phyloP scores from a whole-genome alignment of 2,329 filamentous ascomycete species.

The Leptographium flavum region DNA sequence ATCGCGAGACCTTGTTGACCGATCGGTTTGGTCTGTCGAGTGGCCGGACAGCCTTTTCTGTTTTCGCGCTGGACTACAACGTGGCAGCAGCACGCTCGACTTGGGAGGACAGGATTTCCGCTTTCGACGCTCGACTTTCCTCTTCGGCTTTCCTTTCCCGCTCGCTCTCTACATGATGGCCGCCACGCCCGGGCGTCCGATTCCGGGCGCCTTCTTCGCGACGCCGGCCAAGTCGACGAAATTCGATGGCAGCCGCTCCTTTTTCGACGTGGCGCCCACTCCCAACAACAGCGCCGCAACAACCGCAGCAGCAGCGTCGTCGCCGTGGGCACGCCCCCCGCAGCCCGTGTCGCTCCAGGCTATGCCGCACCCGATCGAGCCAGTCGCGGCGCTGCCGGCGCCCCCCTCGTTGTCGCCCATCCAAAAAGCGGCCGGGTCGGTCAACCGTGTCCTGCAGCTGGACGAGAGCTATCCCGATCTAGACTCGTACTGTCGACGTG shows the following conservation, averaged over 20 bases:
- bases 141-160: too few relatives aligned
- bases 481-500: slow-evolving; percentile 79
- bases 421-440: slow-evolving; percentile 65
- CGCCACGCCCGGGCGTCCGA: slow-evolving; percentile 55
- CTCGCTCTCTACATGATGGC: slow-evolving; percentile 27
- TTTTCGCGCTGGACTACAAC: too few relatives aligned
- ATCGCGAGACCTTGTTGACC: too few relatives aligned
- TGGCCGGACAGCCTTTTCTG: too few relatives aligned
- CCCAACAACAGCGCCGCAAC: slow-evolving; percentile 12
- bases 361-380: slow-evolving; percentile 18
- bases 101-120: too few relatives aligned
- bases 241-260: slow-evolving; percentile 31
- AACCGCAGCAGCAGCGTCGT: too few relatives aligned
- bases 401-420: slow-evolving; percentile 32
- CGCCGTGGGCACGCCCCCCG: too few relatives aligned
- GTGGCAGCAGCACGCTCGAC: too few relatives aligned
- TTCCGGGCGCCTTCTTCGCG: slow-evolving; percentile 63
- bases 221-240: slow-evolving; percentile 51
- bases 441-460: slow-evolving; percentile 62
- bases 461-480: slow-evolving; percentile 80
- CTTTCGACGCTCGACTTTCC: background rate
- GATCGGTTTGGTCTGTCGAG: too few relatives aligned
- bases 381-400: slow-evolving; percentile 29
- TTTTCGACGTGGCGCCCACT: slow-evolving; percentile 25
- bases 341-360: too few relatives aligned